phyloP scores from a whole-genome alignment of 495 filamentous ascomycete genomes.

The Penicillium bovifimosum region DNA sequence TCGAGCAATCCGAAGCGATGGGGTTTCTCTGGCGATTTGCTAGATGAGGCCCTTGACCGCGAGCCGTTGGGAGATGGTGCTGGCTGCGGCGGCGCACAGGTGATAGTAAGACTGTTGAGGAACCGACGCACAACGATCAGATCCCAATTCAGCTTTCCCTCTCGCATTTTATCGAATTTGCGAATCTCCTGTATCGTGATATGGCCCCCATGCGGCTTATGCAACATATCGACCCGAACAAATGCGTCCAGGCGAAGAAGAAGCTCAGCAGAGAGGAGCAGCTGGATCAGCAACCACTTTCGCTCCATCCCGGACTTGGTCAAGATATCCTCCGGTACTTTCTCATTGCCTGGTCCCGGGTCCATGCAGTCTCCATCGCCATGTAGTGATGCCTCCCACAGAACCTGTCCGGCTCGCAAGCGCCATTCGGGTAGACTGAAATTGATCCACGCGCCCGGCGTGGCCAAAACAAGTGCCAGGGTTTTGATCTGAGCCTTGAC shows the following conservation, averaged over 20 bases:
- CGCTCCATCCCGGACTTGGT: conserved; percentile 47
- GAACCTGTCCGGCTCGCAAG: conserved; percentile 69
- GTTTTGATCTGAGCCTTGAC: conserved; percentile 50
- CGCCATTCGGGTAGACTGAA: conserved; percentile 78
- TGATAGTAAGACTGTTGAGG: conserved; percentile 62
- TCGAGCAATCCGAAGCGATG: conserved; percentile 26
- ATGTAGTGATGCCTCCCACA: conserved; percentile 59
- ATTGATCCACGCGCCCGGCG: conserved; percentile 62
- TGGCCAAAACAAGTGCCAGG: conserved; percentile 39
- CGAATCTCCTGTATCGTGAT: conserved; percentile 55
- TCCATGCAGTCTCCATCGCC: conserved; percentile 49
- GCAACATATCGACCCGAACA: conserved; percentile 48
- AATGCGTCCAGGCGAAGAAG: conserved; percentile 69
- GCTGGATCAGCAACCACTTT: conserved; percentile 76
- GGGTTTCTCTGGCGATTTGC: conserved; percentile 23
- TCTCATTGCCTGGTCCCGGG: conserved; percentile 32
- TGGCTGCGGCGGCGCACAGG: conserved; percentile 19
- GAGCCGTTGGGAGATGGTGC: neutral
- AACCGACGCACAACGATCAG: conserved; percentile 68
- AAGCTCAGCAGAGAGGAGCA: conserved; percentile 71
- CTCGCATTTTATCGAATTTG: conserved; percentile 59
- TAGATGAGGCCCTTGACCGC: neutral
- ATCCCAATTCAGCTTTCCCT: conserved; percentile 72
- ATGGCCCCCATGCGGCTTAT: conserved; percentile 40
- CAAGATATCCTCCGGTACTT: conserved; percentile 27